Base-by-base conservation (phyloP, 2,329 filamentous ascomycete species). In the Hypoxylon sp. region DNA sequence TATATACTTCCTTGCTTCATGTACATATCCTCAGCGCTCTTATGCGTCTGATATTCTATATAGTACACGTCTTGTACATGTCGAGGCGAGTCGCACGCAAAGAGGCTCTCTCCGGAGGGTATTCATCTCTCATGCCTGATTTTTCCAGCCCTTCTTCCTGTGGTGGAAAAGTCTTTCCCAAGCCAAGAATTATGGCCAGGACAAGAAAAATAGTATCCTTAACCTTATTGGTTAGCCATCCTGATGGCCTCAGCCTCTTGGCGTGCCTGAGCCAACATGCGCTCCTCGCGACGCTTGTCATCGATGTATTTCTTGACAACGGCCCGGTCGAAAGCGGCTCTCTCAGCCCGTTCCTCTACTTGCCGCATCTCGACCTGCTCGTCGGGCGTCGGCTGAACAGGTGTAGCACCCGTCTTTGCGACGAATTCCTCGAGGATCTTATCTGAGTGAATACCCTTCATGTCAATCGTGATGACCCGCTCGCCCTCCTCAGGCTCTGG, bases 401-500 rank as follows among this genome's bases (percentile, higher is more conserved):
- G 77, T 27, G 82, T 79, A 8, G 91, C 92, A 19, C 87, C 86
- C 19, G 91, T 92, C 78, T 89, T 83, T 64, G 82, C 80, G 42
- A 93, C 77, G 58, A 94, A 84, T 64, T 87, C 84, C 53, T 84
- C 80, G 17, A 93, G 81, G 67, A 94, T 94, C 37, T 88, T 83
- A 2, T 84, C 81, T 47, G 88, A 89, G 65, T 83, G 83, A 73
- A 87, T 84, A 74, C 86, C 79, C 77, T 89, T 89, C 86, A 94
- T 91, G 72, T 91, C 85, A 72, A 91, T 86, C 51, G 82, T 82
- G 44, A 88, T 79, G 8, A 83, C 79, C 54, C 80, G 83, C 79
- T 89, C 87, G 63, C 81, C 80, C 53, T 82, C 77, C 37, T 79
- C 80, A 1, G 86, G 84, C 11, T 81, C 74, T 6, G 84, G 85